Base-by-base conservation (phyloP, 805 yeast species). In the Torulaspora indica region DNA sequence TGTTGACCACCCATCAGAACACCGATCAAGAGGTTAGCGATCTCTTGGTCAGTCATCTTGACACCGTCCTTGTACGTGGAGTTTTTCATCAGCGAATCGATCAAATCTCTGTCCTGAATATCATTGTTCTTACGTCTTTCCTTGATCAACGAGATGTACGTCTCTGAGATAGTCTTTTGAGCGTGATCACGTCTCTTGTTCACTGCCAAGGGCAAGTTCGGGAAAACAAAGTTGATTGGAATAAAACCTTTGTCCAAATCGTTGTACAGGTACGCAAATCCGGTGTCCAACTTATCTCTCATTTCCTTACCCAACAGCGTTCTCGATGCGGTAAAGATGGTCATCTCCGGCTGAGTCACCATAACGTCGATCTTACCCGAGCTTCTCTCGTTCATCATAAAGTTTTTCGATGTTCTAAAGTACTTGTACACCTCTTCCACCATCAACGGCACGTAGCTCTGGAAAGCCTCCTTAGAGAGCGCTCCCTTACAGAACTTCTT, bases 1-100 rank as follows among this genome's bases (percentile, higher is more conserved):
- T 93, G 98, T 73, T 93, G 98, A 51, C 98, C 98, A 59, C 98
- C 98, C 98, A 93, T 93, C 49, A 93, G 75, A 43, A 93, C 84
- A 67, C 98, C 98, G 67, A 93, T 91, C 66, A 89, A 73, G 66
- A 93, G 74, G 68, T 90, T 85, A 39, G 98, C 93, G 61, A 93
- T 88, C 70, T 93, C 95, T 65, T 82, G 82, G 66, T 93, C 98
- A 22, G 96, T 83, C 97, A 93, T 90, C 60, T 76, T 75, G 38
- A 82, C 81, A 57, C 98, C 98, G 63, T 93, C 98, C 66, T 87
- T 90, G 72, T 93, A 93, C 47, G 86, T 80, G 33, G 90, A 83
- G 56, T 73, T 75, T 56, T 79, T 77, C 86, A 93, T 79, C 63
- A 89, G 76, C 13, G 93, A 76, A 64, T 91, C 98, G 54, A 93